phyloP scores from a whole-genome alignment of 768 basidiomycete genomes.

The Rubroboletus pulcherrimus region DNA sequence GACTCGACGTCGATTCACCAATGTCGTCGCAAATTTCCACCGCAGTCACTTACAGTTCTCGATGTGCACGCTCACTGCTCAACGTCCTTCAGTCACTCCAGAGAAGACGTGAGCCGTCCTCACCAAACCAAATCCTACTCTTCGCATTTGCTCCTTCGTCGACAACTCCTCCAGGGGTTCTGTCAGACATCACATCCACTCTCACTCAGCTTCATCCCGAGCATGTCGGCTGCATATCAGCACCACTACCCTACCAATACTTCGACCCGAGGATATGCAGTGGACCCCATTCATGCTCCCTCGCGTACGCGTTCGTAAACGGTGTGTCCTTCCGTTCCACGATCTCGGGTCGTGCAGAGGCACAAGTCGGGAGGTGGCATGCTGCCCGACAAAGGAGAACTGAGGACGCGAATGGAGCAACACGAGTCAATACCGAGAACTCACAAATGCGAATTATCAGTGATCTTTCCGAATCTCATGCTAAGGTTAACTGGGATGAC shows the following conservation, averaged over 20 bases:
- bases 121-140: slow-evolving; percentile 11
- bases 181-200: slow-evolving; percentile 38
- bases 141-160: slow-evolving; percentile 28
- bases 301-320: slow-evolving; percentile 47
- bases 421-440: neutral
- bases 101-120: neutral
- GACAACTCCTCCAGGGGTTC: slow-evolving; percentile 15
- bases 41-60: slow-evolving; percentile 16
- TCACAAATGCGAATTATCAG: slow-evolving; percentile 1
- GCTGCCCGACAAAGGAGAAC: slow-evolving; percentile 39
- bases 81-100: slow-evolving; percentile 7
- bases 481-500: slow-evolving; percentile 45
- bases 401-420: neutral
- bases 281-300: slow-evolving; percentile 47
- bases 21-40: slow-evolving; percentile 16
- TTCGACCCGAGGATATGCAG: slow-evolving; percentile 2
- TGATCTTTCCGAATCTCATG: slow-evolving; percentile 1
- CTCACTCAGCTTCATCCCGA: slow-evolving; percentile 39
- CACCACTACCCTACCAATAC: slow-evolving; percentile 36
- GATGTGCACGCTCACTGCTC: slow-evolving; percentile 19
- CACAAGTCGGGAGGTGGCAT: slow-evolving; percentile 74
- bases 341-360: slow-evolving; percentile 52
- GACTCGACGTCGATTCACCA: neutral
- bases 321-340: slow-evolving; percentile 58
- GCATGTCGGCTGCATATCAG: slow-evolving; percentile 62